Evolutionary conservation across 768 basidiomycete genomes (phyloP).

Genomic region (Tylopilus rubrobrunneus): DNA sequence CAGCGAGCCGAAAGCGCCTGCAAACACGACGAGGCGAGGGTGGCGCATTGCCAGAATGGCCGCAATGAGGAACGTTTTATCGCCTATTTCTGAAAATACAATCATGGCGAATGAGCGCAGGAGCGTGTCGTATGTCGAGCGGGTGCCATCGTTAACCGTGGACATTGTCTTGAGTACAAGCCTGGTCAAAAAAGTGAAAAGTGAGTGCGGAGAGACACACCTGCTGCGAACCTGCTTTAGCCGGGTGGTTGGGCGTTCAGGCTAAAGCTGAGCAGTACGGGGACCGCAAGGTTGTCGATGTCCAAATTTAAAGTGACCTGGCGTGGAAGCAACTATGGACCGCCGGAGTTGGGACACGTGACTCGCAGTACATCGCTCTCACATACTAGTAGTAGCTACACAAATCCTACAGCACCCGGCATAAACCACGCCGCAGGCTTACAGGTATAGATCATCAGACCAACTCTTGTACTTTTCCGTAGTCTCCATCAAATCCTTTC

Average conservation of each 20-base stretch:
- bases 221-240: background rate
- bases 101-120: slow-evolving; percentile 86
- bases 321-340: background rate
- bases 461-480: slow-evolving; percentile 21
- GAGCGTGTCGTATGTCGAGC: slow-evolving; percentile 44
- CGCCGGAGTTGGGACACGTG: background rate
- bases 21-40: slow-evolving; percentile 79
- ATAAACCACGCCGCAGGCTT: background rate
- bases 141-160: slow-evolving; percentile 10
- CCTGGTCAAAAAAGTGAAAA: background rate
- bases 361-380: background rate
- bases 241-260: background rate
- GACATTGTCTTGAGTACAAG: slow-evolving; percentile 16
- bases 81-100: slow-evolving; percentile 89
- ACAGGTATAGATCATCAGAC: slow-evolving; percentile 23
- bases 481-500: slow-evolving; percentile 6
- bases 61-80: slow-evolving; percentile 89
- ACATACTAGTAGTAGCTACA: background rate
- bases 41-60: slow-evolving; percentile 94
- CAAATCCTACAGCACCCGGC: background rate
- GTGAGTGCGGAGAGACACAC: background rate
- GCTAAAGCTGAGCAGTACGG: background rate
- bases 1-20: slow-evolving; percentile 84
- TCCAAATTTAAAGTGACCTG: background rate
- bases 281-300: background rate